Evolutionary conservation across 768 basidiomycete species (phyloP).

Genomic region (Pleurotus citrinopileatus): DNA sequence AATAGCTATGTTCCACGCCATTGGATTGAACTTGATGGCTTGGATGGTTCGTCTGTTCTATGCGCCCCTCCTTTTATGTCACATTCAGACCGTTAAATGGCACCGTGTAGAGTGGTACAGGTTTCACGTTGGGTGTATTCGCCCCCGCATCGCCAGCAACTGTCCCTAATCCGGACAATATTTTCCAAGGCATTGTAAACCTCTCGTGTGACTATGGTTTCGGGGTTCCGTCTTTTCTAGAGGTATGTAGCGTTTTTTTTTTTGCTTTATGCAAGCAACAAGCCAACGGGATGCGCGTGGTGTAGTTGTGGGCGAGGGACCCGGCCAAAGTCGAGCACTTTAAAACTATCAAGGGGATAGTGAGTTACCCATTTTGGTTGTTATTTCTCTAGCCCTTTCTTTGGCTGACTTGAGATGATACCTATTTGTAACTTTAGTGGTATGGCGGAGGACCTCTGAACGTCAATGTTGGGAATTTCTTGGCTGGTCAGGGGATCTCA

Average conservation of each 20-base stretch:
- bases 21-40: conserved; percentile 13
- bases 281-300: too few relatives aligned
- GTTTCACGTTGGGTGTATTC: conserved; percentile 11
- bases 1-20: conserved; percentile 15
- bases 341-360: conserved; percentile 9
- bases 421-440: conserved; percentile 9
- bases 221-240: conserved; percentile 26
- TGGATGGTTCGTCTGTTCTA: conserved; percentile 11
- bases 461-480: conserved; percentile 25
- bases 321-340: conserved; percentile 11
- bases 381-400: too few relatives aligned
- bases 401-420: too few relatives aligned
- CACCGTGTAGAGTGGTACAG: conserved; percentile 2
- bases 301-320: conserved; percentile 10
- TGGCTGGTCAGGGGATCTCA: conserved; percentile 26
- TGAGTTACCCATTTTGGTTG: not conserved
- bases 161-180: conserved; percentile 24
- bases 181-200: conserved; percentile 19
- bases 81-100: too few relatives aligned
- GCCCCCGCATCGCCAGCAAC: conserved; percentile 7
- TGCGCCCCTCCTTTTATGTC: not conserved
- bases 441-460: conserved; percentile 18
- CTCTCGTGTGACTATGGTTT: conserved; percentile 17
- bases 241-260: conserved; percentile 17
- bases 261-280: not conserved